Evolutionary conservation across 2,329 filamentous ascomycete species (phyloP).

Genomic region (Cryphonectria nitschkei): DNA sequence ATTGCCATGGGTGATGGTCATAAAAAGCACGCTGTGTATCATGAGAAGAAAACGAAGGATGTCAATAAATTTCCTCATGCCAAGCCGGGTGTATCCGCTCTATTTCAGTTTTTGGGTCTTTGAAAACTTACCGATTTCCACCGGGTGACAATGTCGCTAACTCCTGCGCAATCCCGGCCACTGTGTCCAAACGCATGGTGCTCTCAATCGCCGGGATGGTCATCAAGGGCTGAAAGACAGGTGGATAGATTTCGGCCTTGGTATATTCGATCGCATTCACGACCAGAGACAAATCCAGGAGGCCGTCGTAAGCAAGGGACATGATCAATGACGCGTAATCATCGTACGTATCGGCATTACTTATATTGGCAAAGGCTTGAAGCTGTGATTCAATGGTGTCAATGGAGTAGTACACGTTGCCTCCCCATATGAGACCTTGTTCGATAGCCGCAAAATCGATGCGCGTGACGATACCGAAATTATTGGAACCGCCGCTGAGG

Average conservation of each 20-base stretch:
- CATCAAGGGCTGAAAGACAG: background rate
- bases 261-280: background rate
- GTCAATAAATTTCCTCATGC: background rate
- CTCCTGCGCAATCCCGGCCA: background rate
- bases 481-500: slow-evolving; percentile 6
- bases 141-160: background rate
- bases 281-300: background rate
- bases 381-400: slow-evolving; percentile 1
- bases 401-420: slow-evolving; percentile 32
- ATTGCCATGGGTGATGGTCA: slow-evolving; percentile 1
- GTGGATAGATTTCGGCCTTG: background rate
- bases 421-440: slow-evolving; percentile 38
- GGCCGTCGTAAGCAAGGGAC: background rate
- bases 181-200: background rate
- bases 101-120: background rate
- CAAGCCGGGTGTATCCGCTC: background rate
- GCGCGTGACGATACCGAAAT: slow-evolving; percentile 14
- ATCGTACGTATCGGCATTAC: background rate
- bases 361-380: background rate
- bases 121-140: background rate
- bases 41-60: background rate
- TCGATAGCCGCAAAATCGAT: slow-evolving; percentile 22
- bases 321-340: background rate
- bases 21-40: background rate
- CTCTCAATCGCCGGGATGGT: background rate